Evolutionary conservation across 495 filamentous ascomycete genomes (phyloP).

Genomic region (Penicillium antarcticum): DNA sequence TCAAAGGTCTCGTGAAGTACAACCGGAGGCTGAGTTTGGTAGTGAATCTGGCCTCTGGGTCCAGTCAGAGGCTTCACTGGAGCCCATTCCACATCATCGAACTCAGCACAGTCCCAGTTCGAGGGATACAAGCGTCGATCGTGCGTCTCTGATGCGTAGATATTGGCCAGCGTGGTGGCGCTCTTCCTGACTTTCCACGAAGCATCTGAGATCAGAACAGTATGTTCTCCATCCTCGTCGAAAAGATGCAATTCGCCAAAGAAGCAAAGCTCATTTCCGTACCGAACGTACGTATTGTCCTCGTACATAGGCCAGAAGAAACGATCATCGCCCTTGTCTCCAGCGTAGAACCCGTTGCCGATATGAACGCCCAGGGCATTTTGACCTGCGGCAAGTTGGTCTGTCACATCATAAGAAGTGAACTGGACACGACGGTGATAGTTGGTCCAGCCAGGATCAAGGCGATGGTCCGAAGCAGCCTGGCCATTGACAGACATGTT

Average conservation of each 20-base stretch:
- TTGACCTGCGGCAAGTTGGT: conserved; percentile 7
- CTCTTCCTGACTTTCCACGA: conserved; percentile 25
- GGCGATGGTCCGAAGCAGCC: conserved; percentile 21
- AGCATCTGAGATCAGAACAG: conserved; percentile 24
- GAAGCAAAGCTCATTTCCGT: conserved; percentile 31
- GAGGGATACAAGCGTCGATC: conserved; percentile 23
- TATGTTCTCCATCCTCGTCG: conserved; percentile 18
- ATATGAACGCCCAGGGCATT: conserved; percentile 27
- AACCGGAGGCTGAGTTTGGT: conserved; percentile 26
- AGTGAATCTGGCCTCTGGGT: conserved; percentile 21
- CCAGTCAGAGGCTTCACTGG: conserved; percentile 25
- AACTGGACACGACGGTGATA: conserved; percentile 27
- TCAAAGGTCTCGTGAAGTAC: conserved; percentile 24
- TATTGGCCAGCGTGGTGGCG: conserved; percentile 26
- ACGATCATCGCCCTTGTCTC: conserved; percentile 25
- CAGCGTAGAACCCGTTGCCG: conserved; percentile 30
- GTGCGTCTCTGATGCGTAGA: conserved; percentile 27
- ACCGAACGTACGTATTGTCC: conserved; percentile 29
- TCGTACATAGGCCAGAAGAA: conserved; percentile 35
- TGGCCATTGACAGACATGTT: conserved; percentile 24
- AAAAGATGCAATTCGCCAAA: conserved; percentile 26
- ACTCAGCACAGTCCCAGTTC: conserved; percentile 18
- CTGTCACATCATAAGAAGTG: conserved; percentile 25
- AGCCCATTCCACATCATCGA: conserved; percentile 15
- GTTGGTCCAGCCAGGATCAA: conserved; percentile 32